A percentile compares a stretch with the other conserved stretches of the same genome.
Conservation (phyloP, 2,329 filamentous ascomycete genomes). For the Alternaria burnsii region DNA sequence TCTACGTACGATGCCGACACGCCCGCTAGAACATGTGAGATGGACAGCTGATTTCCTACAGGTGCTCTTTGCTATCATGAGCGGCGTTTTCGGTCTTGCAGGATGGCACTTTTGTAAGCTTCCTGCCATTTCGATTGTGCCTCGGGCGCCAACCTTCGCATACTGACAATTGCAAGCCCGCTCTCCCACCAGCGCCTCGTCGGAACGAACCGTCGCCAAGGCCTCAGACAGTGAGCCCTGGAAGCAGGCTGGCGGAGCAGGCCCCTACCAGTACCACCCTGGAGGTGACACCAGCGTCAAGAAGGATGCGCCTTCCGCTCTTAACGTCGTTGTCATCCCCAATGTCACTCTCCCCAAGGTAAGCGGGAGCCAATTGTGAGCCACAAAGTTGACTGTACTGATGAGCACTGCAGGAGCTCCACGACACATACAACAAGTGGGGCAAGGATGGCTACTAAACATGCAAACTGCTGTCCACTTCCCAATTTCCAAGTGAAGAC, state of each 20-base stretch:
- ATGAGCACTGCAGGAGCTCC: conserved; percentile 69
- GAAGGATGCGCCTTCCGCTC: conserved; percentile 90
- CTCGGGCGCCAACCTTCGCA: conserved; percentile 10
- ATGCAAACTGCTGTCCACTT: not conserved
- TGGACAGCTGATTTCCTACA: conserved; percentile 54
- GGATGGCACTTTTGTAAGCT: conserved; percentile 85
- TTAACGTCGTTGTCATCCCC: conserved; percentile 94
- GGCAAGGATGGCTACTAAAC: conserved; percentile 88
- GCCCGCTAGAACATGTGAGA: not conserved
- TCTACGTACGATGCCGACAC: conserved; percentile 66
- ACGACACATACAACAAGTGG: conserved; percentile 99
- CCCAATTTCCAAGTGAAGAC: conserved; percentile 1
- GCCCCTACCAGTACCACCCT: conserved; percentile 74
- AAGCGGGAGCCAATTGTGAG: conserved; percentile 3
- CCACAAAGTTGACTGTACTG: not conserved
- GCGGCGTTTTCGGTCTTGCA: conserved; percentile 83
- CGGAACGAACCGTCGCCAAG: conserved; percentile 79
- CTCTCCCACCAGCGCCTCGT: conserved; percentile 84
- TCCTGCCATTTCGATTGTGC: conserved; percentile 5
- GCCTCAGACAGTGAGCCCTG: conserved; percentile 86
- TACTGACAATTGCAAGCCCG: conserved; percentile 65
- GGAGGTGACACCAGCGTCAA: conserved; percentile 81
- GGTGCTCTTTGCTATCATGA: conserved; percentile 93
- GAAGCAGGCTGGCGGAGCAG: conserved; percentile 69
- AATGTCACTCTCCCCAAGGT: conserved; percentile 88